These are phyloP conservation scores for Coemansia sp. DNA, from an alignment of 192 early-diverging fungal genomes.

Conservation along the genomic window DNA sequence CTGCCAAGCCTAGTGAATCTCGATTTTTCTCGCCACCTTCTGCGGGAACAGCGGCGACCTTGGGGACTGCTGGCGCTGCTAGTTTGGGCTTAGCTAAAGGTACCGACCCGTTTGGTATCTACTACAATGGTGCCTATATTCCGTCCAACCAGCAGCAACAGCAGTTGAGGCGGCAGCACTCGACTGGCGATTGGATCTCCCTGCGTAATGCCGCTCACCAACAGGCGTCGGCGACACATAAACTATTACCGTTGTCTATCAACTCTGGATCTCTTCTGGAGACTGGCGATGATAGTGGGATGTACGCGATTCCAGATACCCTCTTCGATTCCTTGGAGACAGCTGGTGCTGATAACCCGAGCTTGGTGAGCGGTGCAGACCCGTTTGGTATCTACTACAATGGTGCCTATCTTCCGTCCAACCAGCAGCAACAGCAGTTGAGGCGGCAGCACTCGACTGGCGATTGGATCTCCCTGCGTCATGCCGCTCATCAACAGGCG, in stretches of 20 bases:
- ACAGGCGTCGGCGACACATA: not conserved
- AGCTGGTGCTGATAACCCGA: not conserved
- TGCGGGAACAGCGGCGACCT: not conserved
- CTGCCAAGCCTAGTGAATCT: conserved; percentile 26
- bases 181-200: conserved; percentile 40
- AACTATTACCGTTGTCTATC: not conserved
- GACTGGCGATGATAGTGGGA: not conserved
- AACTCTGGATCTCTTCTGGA: not conserved
- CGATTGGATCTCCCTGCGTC: conserved; percentile 38
- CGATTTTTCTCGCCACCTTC: conserved; percentile 39
- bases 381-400: conserved; percentile 23
- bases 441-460: conserved; percentile 50
- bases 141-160: conserved; percentile 23
- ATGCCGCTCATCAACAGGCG: not conserved
- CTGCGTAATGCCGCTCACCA: conserved; percentile 15
- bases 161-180: conserved; percentile 50
- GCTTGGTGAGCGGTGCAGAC: conserved; percentile 1
- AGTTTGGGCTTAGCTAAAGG: not conserved
- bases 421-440: conserved; percentile 30
- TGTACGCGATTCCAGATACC: not conserved
- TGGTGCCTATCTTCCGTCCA: conserved; percentile 10
- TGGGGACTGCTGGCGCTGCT: not conserved
- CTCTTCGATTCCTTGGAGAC: not conserved
- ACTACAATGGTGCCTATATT: conserved; percentile 14
- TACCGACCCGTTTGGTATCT: conserved; percentile 20